phyloP scores from a whole-genome alignment of 108 stramenopile species.

The Conticribra guillardii region DNA sequence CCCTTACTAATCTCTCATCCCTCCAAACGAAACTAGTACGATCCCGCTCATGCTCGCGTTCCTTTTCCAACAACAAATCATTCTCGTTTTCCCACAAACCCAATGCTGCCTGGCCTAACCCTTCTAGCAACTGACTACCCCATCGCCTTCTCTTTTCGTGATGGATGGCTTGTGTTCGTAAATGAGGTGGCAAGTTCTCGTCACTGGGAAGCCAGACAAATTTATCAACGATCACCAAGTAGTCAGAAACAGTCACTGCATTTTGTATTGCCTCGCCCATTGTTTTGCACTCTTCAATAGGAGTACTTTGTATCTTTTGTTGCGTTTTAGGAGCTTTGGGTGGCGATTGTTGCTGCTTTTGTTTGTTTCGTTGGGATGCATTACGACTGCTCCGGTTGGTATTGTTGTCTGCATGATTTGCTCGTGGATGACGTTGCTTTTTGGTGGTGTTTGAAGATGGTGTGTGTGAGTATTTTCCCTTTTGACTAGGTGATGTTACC shows the following conservation, averaged over 20 bases:
- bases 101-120: slow-evolving; percentile 48
- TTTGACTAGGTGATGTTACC: too few species aligned
- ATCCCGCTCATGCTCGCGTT: slow-evolving; percentile 2
- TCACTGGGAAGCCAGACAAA: slow-evolving; percentile 72
- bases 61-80: not conserved
- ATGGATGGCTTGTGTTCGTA: slow-evolving; percentile 59
- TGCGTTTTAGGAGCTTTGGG: too few species aligned
- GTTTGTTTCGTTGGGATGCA: too few species aligned
- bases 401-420: too few species aligned
- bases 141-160: slow-evolving; percentile 73
- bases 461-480: too few species aligned
- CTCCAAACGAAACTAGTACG: slow-evolving; percentile 14
- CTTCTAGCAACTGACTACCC: slow-evolving; percentile 59
- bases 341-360: too few species aligned
- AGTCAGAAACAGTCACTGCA: slow-evolving; percentile 25
- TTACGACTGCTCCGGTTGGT: too few species aligned
- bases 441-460: too few species aligned
- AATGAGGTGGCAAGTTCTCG: slow-evolving; percentile 58
- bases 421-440: too few species aligned
- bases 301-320: too few species aligned
- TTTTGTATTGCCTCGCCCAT: slow-evolving; percentile 52
- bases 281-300: slow-evolving; percentile 17
- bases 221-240: slow-evolving; percentile 31
- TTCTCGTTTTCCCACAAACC: slow-evolving; percentile 22
- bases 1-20: slow-evolving; percentile 38